Conservation (phyloP, 148 eudicot genomes). For the Rhododendron molle region DNA sequence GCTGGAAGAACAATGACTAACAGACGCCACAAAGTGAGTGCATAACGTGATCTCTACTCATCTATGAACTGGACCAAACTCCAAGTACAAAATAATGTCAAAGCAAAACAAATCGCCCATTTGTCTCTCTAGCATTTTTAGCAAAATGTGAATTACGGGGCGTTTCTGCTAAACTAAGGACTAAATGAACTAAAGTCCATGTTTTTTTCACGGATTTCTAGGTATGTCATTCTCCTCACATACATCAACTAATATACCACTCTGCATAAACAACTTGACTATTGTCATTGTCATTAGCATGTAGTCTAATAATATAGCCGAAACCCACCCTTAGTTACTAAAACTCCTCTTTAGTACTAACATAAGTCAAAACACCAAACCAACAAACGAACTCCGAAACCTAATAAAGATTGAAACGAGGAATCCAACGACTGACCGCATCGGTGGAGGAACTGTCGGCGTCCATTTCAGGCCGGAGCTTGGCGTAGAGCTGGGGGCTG, state of each 20-base stretch:
- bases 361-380: neutral
- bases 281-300: neutral
- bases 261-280: neutral
- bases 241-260: neutral
- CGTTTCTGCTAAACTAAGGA: neutral
- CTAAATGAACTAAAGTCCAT: neutral
- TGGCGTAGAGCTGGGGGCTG: constrained; percentile 72
- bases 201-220: neutral
- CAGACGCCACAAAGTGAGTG: neutral
- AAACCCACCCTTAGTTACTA: neutral
- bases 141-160: neutral
- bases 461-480: constrained; percentile 72
- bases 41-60: neutral
- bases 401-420: neutral
- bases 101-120: neutral
- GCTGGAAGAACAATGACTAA: neutral
- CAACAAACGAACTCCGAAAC: neutral
- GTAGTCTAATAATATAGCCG: neutral
- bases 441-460: constrained; percentile 72
- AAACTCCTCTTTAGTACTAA: neutral
- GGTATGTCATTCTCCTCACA: neutral
- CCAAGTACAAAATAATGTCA: neutral
- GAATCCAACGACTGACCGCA: constrained; percentile 24
- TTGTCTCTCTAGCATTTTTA: neutral
- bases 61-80: neutral